Evolutionary conservation across 108 stramenopile species (phyloP), one percentile per base, ranked within the genome.

Genomic region (Pseudonitzschia pungens): DNA sequence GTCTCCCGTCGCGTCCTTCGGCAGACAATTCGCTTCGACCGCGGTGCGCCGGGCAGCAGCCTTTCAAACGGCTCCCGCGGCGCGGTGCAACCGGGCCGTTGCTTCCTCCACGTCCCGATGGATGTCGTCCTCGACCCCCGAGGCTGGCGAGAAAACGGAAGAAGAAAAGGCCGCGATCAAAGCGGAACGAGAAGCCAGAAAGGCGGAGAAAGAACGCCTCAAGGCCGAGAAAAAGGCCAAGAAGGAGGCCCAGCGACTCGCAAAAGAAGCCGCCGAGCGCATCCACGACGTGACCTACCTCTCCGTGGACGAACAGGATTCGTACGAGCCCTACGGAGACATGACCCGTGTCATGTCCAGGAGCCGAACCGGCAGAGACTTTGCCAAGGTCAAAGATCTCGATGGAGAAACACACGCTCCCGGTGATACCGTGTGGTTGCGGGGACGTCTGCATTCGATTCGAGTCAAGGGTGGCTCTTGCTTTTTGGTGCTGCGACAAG

Each of bases 401-500:
- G 82, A 79, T 18, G 71, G 71, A 69, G 77, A 62, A 12, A 79
- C 75, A 56, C 66, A 91, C 51, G 48, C 77, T 60, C 69, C 84
- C 26, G 92, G 91, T 26, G 80, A 83, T 26, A 87, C 52, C 24
- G 91, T 96, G 21, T 99, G 98, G 98, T 55, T 97, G 10, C 78
- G 98, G 0, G 96, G 93, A 27, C 85, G 98, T 32, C 69, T 99
- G 51, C 82, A 92, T 42, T 96, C 96, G 54, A 93, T 99, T 36
- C 92, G 98, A 15, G 92, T 89, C 45, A 99, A 96, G 90, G 98
- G 98, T 8, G 93, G 93, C 18, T 95, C 96, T 26, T 91, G 92
- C 33, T 99, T 99, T 68, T 72, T 97, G n/a, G 98, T 99, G 20
- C 48, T 99, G 29, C 86, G 98, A 44, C 92, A 95, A 76, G 88